A percentile compares a stretch with the other conserved stretches of the same genome.
These are phyloP conservation scores for Pleurotus sapidus DNA, from an alignment of 768 basidiomycete genomes.

Conservation along the genomic window DNA sequence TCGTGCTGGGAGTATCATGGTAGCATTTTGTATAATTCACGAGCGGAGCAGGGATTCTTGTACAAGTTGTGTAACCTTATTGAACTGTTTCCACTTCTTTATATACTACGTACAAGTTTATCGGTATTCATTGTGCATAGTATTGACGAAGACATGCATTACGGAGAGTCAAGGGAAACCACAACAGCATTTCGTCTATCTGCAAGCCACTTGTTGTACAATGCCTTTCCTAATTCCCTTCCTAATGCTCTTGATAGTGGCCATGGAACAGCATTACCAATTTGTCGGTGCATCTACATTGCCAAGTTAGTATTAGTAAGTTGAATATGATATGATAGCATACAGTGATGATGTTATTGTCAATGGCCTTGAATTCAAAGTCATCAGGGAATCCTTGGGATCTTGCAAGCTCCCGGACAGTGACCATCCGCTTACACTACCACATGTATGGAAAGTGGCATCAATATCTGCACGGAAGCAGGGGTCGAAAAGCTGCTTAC, in stretches of 20 bases:
- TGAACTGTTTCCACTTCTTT: too few species aligned
- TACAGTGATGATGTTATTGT: constrained; percentile 57
- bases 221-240: constrained; percentile 50
- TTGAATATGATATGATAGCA: constrained; percentile 18
- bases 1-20: neutral
- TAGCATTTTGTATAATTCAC: too few species aligned
- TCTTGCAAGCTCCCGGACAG: constrained; percentile 72
- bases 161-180: constrained; percentile 11
- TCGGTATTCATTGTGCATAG: too few species aligned
- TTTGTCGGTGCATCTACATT: constrained; percentile 70
- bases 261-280: constrained; percentile 78
- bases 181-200: constrained; percentile 32
- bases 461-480: neutral
- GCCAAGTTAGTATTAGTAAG: neutral
- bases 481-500: constrained; percentile 26
- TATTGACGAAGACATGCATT: too few species aligned
- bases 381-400: constrained; percentile 80
- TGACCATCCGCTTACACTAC: constrained; percentile 67
- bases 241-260: constrained; percentile 63
- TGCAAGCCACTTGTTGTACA: constrained; percentile 50
- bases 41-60: too few species aligned
- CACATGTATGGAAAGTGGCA: neutral
- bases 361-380: constrained; percentile 55
- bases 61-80: too few species aligned
- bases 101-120: too few species aligned